Evolutionary conservation across 2,329 filamentous ascomycete genomes (phyloP), one percentile per base, ranked within the genome.

Genomic region (Fusarium praegraminearum): DNA sequence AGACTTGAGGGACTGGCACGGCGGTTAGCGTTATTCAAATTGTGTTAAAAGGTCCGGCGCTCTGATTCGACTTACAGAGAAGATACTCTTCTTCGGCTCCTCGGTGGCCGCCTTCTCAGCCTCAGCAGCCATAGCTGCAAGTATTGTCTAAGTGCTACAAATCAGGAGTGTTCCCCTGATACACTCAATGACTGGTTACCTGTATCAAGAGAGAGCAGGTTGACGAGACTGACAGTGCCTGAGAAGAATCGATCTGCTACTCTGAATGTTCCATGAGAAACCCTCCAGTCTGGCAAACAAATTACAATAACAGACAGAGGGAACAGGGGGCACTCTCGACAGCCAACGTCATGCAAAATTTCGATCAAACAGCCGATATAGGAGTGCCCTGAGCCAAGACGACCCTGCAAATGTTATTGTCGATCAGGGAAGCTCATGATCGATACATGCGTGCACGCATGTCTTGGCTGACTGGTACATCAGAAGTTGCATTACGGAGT

Each of bases 51-150:
- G 32, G 2, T 24, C 12, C 22, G 26, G 36, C 11, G 32, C n/a
- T 36, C 7, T 40, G 38, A 20, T 26, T 49, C 16, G 18, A 71
- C 69, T 56, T 47, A 71, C 69, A 16, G 65, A 58, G n/a, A 67
- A 58, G 18, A 54, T 30, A 44, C 51, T 49, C 47, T 63, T 57
- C 47, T 71, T 66, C 10, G 55, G 36, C 57, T 60, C 62, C 57
- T 62, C 57, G 26, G 44, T 41, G 43, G 49, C 45, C 26, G 35
- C 53, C 51, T 71, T 69, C 7, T 61, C 55, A 51, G 50, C 33
- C 44, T 66, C 46, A 43, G 50, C 67, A 18, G 52, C 62, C 69
- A 71, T 71, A 51, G 26, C 22, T 61, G 20, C 12, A 32, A 44
- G 26, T 66, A 24, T 52, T 45, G 28, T 26, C 40, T 33, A 33